Evolutionary conservation across 176 grass and related monocot genomes (phyloP).

Genomic region (Cymbopogon citratus): DNA sequence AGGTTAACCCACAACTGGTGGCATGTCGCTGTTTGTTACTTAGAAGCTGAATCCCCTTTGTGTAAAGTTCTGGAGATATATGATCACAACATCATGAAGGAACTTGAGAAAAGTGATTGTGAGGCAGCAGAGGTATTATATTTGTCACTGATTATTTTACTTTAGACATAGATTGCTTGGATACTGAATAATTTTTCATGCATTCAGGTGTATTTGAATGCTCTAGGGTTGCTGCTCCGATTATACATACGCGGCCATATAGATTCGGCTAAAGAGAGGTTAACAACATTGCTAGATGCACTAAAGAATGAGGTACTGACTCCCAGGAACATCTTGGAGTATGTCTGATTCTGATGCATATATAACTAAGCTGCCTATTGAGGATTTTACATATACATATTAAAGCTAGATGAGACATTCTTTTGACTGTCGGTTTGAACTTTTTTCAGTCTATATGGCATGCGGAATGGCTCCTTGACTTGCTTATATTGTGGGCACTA

Average conservation of each 20-base stretch:
- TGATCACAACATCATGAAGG: slow-evolving; percentile 62
- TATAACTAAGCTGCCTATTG: not conserved
- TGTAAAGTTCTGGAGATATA: slow-evolving; percentile 60
- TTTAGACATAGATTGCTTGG: not conserved
- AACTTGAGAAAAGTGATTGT: slow-evolving; percentile 51
- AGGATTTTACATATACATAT: not conserved
- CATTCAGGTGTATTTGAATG: slow-evolving; percentile 79
- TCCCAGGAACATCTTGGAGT: not conserved
- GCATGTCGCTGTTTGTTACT: slow-evolving; percentile 76
- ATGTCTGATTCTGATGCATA: not conserved
- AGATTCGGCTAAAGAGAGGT: slow-evolving; percentile 34
- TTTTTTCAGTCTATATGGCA: slow-evolving; percentile 50
- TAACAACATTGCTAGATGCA: slow-evolving; percentile 32
- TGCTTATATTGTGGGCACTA: slow-evolving; percentile 62
- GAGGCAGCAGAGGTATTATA: slow-evolving; percentile 55
- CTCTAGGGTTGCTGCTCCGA: slow-evolving; percentile 63
- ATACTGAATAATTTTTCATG: slow-evolving; percentile 40
- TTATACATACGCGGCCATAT: slow-evolving; percentile 43
- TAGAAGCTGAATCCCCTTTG: slow-evolving; percentile 62
- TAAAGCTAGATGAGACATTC: not conserved
- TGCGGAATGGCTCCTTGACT: slow-evolving; percentile 71
- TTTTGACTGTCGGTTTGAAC: slow-evolving; percentile 18
- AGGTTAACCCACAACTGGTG: slow-evolving; percentile 82
- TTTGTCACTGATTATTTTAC: not conserved
- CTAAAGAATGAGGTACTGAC: slow-evolving; percentile 47